Evolutionary conservation across 2,329 filamentous ascomycete genomes (phyloP), one percentile per base, ranked within the genome.

Genomic region (Sporothrix sp.): DNA sequence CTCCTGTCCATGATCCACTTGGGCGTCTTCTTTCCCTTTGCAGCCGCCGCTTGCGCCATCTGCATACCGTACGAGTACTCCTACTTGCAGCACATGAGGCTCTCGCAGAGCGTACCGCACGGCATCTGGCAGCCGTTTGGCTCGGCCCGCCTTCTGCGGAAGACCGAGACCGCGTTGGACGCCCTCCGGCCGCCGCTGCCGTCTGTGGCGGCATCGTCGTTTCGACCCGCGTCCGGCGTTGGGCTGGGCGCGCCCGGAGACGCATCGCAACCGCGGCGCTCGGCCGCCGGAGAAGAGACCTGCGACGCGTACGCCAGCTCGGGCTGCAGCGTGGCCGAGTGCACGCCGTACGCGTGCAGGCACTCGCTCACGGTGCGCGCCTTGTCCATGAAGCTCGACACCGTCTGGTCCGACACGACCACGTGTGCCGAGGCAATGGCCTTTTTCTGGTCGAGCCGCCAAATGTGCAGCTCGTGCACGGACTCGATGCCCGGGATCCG

Each of bases 401-500:
- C 64, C 8, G 73, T 72, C 47, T 73, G 69, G 54, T 79, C 74
- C 2, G 74, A 71, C 14, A 87, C 74, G 0, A 83, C 72, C 1
- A 89, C 68, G 60, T 87, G 84, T 1, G 81, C 84, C 1, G 81
- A 81, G 7, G 85, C 85, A 42, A 88, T 72, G 4, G 77, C 71
- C 59, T 85, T 87, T 47, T 72, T 72, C 65, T 90, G 83, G 60
- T 84, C 79, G 3, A 89, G 71, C 2, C 79, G 74, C 84, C 85
- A 89, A 54, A 87, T 76, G 57, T 87, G 84, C 14, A 89, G 69
- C 58, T 88, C 82, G 56, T 87, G 83, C 13, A 88, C 73, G 0
- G 80, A 80, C 18, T 77, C 63, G 16, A 88, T 73, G 1, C 83
- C 84, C 0, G 78, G 74, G 32, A 87, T 80, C 76, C 73, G 78